phyloP scores from a whole-genome alignment of 2,329 filamentous ascomycete genomes.

The Talaromyces atroroseus region DNA sequence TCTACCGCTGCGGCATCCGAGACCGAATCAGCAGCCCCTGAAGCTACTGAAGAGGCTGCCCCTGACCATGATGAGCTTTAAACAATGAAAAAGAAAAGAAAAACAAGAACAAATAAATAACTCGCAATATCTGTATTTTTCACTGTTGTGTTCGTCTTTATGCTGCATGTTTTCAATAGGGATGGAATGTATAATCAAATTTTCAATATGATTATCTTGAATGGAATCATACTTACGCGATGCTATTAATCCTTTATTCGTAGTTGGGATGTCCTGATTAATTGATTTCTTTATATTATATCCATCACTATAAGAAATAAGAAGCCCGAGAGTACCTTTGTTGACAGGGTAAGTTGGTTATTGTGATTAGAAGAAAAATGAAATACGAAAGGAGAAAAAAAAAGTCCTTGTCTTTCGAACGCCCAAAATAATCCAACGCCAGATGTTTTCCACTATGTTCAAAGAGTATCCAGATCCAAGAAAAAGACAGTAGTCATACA shows the following conservation, averaged over 20 bases:
- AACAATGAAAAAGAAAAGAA: constrained; percentile 10
- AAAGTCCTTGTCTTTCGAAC: background rate
- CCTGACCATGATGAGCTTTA: constrained; percentile 37
- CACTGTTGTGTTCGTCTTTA: background rate
- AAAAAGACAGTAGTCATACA: background rate
- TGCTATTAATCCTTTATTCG: background rate
- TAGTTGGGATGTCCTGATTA: background rate
- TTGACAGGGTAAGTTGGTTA: background rate
- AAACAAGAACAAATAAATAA: background rate
- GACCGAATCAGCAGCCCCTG: constrained; percentile 16
- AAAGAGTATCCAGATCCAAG: background rate
- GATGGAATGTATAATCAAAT: background rate
- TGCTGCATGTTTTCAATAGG: background rate
- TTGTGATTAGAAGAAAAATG: background rate
- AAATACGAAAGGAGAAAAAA: background rate
- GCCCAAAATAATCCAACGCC: background rate
- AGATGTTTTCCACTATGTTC: background rate
- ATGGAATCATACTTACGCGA: background rate
- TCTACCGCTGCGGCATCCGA: constrained; percentile 22
- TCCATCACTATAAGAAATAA: background rate
- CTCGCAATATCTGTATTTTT: background rate
- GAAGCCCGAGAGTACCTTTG: background rate
- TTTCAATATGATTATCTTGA: background rate
- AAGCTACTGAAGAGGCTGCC: constrained; percentile 14
- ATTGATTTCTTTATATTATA: background rate